Evolutionary conservation across 148 eudicot species (phyloP), one percentile per base, ranked within the genome.

Genomic region (Amaranthus cruentus): DNA sequence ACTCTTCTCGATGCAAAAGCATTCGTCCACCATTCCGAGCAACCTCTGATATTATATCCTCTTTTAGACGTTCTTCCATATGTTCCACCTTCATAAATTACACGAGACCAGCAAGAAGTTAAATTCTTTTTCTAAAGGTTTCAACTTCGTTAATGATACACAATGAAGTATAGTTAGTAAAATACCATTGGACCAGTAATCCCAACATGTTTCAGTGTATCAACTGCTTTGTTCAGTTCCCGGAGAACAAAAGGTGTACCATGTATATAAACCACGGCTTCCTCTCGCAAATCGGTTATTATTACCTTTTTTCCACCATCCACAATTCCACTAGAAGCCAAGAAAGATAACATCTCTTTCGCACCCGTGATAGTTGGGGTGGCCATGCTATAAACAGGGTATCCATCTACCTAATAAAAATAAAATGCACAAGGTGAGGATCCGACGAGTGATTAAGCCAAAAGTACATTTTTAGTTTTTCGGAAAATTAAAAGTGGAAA

Each of bases 1-100:
- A 91, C 77, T 93, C 98, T 84, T 93, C 98, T 62, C 96, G 89
- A 78, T 93, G 98, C 80, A 93, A 86, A 89, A 93, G 98, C 98
- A 93, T 91, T 64, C 98, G 88, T 65, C 96, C 96, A 79, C 94
- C 91, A 78, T 92, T 88, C 66, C 84, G 84, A 76, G 82, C 82
- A 62, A 93, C 83, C 80, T 93, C 98, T 28, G 88, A 78, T 85
- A 91, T 76, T 84, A 93, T 90, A 87, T 93, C 98, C 84, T 93
- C 96, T 82, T 89, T 93, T 43, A 93, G 79, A 48, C 98, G 91
- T 72, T 84, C 87, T 79, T 93, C 98, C 98, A 93, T 86, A 74
- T 93, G 88, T 79, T 89, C 98, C 76, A 93, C 98, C 98, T 93
- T 83, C 75, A 69, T 69, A 70, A 62, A 74, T 68, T 63, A 47